Evolutionary conservation across 306 rosid species (phyloP), one percentile per base, ranked within the genome.

Genomic region (Lotus japonicus): DNA sequence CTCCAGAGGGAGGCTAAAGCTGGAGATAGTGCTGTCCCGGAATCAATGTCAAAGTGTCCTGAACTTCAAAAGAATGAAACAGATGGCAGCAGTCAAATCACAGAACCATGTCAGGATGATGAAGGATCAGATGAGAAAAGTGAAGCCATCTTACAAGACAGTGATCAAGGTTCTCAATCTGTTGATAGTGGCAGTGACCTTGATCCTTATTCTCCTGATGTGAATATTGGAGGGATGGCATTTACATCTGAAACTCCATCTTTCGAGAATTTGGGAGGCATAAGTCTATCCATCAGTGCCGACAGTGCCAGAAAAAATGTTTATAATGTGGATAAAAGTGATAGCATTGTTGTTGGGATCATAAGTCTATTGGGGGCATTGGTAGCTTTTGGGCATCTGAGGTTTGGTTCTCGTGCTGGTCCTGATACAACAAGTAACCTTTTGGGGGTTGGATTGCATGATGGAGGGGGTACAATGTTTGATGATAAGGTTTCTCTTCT

Each of bases 281-380:
- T 94, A 71, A 84, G 85, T 68, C 87, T 88, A 58, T 86, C 95
- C 19, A 94, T 94, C 68, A 90, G 95, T 78, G 95, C 97, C 50
- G 95, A 94, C 73, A 94, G 82, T 81, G 99, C 97, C 7, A 86
- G 99, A 70, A 94, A 90, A 79, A 94, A 94, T 78, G 95, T 94
- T 80, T 94, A 88, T 79, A 94, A 94, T 81, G 74, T 83, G 39
- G 96, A 94, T 82, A 84, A 83, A 75, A 81, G 88, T 81, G 99
- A 94, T 78, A 97, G 92, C 62, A 84, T 94, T 81, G 92, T 90
- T 80, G 92, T 80, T 65, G 87, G 97, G 73, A 84, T 94, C 80
- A 86, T 94, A 15, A 83, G 88, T 70, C 81, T 94, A 48, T 75
- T 90, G 68, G 99, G 99, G 61, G 95, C 95, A 76, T 74, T 94